A percentile compares a stretch with the other conserved stretches of the same genome.
phyloP scores from a whole-genome alignment of 352 stramenopile species.

The Pythium volutum region DNA sequence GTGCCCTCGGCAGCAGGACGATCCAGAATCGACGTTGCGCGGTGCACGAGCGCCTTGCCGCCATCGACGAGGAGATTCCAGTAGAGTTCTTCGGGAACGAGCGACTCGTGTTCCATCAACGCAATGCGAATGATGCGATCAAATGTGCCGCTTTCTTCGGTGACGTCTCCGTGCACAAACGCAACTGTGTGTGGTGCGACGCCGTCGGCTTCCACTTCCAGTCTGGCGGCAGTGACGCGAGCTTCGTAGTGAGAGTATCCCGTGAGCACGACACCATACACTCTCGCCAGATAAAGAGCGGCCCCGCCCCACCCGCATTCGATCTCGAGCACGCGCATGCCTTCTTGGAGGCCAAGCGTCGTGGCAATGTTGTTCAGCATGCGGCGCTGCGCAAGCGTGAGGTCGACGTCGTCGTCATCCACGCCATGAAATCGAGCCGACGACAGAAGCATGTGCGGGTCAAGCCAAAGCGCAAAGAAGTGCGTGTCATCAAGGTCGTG shows the following conservation, averaged over 20 bases:
- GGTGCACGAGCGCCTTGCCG: slow-evolving; percentile 67
- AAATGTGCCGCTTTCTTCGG: slow-evolving; percentile 77
- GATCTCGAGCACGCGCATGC: slow-evolving; percentile 68
- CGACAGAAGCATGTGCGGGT: slow-evolving; percentile 77
- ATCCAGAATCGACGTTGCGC: neutral
- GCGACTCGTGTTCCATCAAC: slow-evolving; percentile 80
- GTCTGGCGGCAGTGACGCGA: slow-evolving; percentile 65
- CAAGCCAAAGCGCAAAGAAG: slow-evolving; percentile 80
- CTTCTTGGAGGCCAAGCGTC: slow-evolving; percentile 68
- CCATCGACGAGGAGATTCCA: slow-evolving; percentile 60
- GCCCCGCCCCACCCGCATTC: slow-evolving; percentile 82
- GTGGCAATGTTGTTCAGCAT: slow-evolving; percentile 79
- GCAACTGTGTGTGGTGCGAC: slow-evolving; percentile 24
- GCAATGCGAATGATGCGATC: slow-evolving; percentile 79
- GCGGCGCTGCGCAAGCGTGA: slow-evolving; percentile 46
- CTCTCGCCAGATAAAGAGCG: slow-evolving; percentile 72
- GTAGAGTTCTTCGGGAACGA: slow-evolving; percentile 46
- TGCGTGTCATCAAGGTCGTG: slow-evolving; percentile 44
- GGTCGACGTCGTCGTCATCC: slow-evolving; percentile 38
- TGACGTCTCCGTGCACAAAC: slow-evolving; percentile 64
- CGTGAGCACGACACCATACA: slow-evolving; percentile 73
- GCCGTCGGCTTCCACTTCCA: slow-evolving; percentile 25
- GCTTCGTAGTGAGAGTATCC: slow-evolving; percentile 83
- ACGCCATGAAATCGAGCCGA: slow-evolving; percentile 47
- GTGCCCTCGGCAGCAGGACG: neutral